Percentiles rank a stretch among this genome's conserved stretches.
Evolutionary conservation across 805 yeast species (phyloP).

Genomic region (Saccharomyces mikatae): DNA sequence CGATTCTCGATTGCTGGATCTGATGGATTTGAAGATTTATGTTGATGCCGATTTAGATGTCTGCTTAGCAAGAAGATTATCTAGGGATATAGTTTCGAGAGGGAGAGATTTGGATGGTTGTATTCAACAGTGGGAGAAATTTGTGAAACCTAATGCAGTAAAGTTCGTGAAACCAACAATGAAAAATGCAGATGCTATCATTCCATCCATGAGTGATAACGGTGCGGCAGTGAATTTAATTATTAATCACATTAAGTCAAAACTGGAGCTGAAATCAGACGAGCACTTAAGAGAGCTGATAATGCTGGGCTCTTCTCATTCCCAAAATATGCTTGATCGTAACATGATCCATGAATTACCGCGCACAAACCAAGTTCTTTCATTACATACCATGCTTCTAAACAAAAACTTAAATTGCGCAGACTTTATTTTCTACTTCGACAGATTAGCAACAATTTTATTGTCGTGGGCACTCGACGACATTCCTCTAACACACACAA

Average conservation of each 20-base stretch:
- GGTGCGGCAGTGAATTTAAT: slow-evolving; percentile 69
- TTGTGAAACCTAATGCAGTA: slow-evolving; percentile 89
- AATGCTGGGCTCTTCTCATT: slow-evolving; percentile 31
- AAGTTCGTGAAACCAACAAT: slow-evolving; percentile 55
- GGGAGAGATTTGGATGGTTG: slow-evolving; percentile 81
- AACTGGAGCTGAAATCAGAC: slow-evolving; percentile 54
- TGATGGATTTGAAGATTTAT: slow-evolving; percentile 81
- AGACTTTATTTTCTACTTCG: slow-evolving; percentile 81
- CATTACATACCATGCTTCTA: slow-evolving; percentile 63
- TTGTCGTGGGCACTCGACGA: slow-evolving; percentile 62
- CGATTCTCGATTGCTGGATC: slow-evolving; percentile 55
- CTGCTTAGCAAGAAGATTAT: slow-evolving; percentile 80
- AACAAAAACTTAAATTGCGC: slow-evolving; percentile 49
- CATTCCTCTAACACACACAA: slow-evolving; percentile 32
- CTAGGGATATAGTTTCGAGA: slow-evolving; percentile 77
- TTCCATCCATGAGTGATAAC: slow-evolving; percentile 89
- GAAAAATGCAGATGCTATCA: slow-evolving; percentile 72
- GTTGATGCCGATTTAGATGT: slow-evolving; percentile 93
- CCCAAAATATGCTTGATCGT: slow-evolving; percentile 12
- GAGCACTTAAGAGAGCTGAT: slow-evolving; percentile 60
- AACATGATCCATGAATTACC: slow-evolving; percentile 26
- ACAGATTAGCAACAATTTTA: slow-evolving; percentile 67
- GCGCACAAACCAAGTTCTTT: slow-evolving; percentile 57
- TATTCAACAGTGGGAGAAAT: slow-evolving; percentile 79
- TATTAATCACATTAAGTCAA: slow-evolving; percentile 70